Percentiles rank a stretch among this genome's conserved stretches.
Evolutionary conservation across 345 rosid genomes (phyloP).

Genomic region (Punica granatum): DNA sequence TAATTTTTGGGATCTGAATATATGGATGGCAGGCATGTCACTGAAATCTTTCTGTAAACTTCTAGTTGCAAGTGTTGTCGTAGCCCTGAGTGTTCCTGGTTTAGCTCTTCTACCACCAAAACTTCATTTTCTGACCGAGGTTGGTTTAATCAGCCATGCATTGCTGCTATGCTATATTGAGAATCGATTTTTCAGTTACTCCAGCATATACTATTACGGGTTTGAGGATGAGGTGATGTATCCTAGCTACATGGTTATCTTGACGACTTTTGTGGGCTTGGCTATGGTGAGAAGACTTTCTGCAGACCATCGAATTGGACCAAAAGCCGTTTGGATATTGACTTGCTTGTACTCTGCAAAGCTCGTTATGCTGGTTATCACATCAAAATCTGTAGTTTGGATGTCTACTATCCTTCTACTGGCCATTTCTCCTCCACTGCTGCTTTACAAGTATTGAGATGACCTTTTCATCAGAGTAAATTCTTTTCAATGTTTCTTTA

Average conservation of each 20-base stretch:
- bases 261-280: conserved; percentile 78
- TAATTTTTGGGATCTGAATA: conserved; percentile 96
- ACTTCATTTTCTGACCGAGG: conserved; percentile 68
- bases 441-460: conserved; percentile 70
- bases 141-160: conserved; percentile 71
- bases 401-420: conserved; percentile 72
- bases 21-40: conserved; percentile 99
- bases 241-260: conserved; percentile 94
- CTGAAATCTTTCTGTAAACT: conserved; percentile 87
- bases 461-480: neutral
- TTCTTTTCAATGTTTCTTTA: neutral
- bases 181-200: conserved; percentile 83
- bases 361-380: conserved; percentile 78
- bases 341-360: conserved; percentile 89
- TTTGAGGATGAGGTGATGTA: conserved; percentile 97
- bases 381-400: conserved; percentile 85
- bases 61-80: conserved; percentile 66
- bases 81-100: conserved; percentile 91
- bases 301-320: conserved; percentile 66
- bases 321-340: conserved; percentile 86
- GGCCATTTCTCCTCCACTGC: conserved; percentile 86
- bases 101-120: conserved; percentile 82
- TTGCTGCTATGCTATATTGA: conserved; percentile 76
- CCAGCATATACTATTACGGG: conserved; percentile 79
- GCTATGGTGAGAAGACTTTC: conserved; percentile 75